These are phyloP conservation scores for Ogataea philodendri DNA, from an alignment of 805 yeast species.

Conservation along the genomic window DNA sequence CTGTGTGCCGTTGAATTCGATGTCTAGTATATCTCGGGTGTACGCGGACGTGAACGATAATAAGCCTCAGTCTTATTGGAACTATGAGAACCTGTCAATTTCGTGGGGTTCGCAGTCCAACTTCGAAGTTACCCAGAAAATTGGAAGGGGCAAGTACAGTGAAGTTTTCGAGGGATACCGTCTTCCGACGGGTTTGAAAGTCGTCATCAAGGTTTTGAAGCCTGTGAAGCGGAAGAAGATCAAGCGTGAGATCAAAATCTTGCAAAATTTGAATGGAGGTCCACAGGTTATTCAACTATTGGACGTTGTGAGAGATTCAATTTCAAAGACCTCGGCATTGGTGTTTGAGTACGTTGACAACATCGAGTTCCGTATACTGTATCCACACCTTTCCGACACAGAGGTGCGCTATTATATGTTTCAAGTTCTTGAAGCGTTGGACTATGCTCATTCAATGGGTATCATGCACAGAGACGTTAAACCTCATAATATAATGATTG, in stretches of 20 bases:
- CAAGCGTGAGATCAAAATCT: slow-evolving; percentile 81
- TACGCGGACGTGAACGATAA: slow-evolving; percentile 71
- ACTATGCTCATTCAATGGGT: slow-evolving; percentile 91
- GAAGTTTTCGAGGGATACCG: slow-evolving; percentile 89
- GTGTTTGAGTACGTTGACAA: slow-evolving; percentile 84
- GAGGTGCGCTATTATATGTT: slow-evolving; percentile 84
- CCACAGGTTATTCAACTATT: slow-evolving; percentile 74
- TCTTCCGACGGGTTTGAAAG: slow-evolving; percentile 56
- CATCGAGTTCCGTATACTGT: slow-evolving; percentile 76
- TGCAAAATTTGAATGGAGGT: slow-evolving; percentile 82
- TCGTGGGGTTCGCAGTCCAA: slow-evolving; percentile 54
- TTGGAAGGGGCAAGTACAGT: slow-evolving; percentile 93
- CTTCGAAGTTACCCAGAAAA: slow-evolving; percentile 73
- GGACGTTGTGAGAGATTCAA: slow-evolving; percentile 80
- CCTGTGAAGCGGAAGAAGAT: slow-evolving; percentile 93
- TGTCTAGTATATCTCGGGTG: slow-evolving; percentile 43
- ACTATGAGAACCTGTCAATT: slow-evolving; percentile 66
- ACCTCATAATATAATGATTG: slow-evolving; percentile 95
- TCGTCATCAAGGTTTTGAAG: slow-evolving; percentile 86
- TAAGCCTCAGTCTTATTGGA: slow-evolving; percentile 78
- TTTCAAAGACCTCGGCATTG: slow-evolving; percentile 79
- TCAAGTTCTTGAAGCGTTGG: slow-evolving; percentile 78
- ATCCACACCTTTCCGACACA: slow-evolving; percentile 69
- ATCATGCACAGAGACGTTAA: slow-evolving; percentile 95
- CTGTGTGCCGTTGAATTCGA: slow-evolving; percentile 1